Evolutionary conservation across 2,329 filamentous ascomycete genomes (phyloP).

Genomic region (Exophiala sideris): DNA sequence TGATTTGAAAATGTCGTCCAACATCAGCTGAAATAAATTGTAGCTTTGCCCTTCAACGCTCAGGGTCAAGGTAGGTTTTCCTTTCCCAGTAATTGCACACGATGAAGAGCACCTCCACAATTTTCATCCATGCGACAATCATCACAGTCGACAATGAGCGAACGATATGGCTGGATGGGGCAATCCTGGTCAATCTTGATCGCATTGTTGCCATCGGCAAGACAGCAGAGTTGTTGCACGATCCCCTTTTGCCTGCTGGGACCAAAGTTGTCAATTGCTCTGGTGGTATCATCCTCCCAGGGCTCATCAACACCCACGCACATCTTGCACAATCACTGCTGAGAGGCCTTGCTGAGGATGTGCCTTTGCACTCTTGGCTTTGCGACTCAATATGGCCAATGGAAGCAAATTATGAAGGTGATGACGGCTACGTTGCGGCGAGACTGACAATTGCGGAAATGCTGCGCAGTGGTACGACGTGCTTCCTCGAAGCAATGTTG

Average conservation of each 20-base stretch:
- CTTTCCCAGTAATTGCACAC: not conserved
- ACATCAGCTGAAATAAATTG: not conserved
- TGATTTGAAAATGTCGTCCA: no score
- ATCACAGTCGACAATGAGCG: constrained; percentile 15
- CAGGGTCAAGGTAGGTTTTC: not conserved
- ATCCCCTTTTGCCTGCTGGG: constrained; percentile 8
- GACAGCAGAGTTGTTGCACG: constrained; percentile 5
- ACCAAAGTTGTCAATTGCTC: constrained; percentile 30
- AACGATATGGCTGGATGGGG: constrained; percentile 21
- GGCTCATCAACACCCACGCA: constrained; percentile 37
- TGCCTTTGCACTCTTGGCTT: constrained; percentile 30
- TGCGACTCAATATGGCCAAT: constrained; percentile 38
- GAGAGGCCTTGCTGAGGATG: constrained; percentile 33
- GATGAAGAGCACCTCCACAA: constrained; percentile 24
- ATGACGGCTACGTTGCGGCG: constrained; percentile 35
- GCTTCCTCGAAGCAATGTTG: constrained; percentile 38
- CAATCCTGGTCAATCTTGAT: constrained; percentile 10
- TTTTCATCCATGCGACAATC: constrained; percentile 22
- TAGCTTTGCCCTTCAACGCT: not conserved
- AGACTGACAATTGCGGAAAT: constrained; percentile 37
- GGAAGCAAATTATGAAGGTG: constrained; percentile 34
- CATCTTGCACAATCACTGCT: constrained; percentile 37
- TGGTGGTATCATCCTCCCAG: constrained; percentile 35
- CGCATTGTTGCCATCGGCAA: constrained; percentile 18
- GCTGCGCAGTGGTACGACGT: constrained; percentile 39